Evolutionary conservation across 1,284 basidiomycete genomes (phyloP), one percentile per base, ranked within the genome.

Genomic region (Microbotryum scabiosae): DNA sequence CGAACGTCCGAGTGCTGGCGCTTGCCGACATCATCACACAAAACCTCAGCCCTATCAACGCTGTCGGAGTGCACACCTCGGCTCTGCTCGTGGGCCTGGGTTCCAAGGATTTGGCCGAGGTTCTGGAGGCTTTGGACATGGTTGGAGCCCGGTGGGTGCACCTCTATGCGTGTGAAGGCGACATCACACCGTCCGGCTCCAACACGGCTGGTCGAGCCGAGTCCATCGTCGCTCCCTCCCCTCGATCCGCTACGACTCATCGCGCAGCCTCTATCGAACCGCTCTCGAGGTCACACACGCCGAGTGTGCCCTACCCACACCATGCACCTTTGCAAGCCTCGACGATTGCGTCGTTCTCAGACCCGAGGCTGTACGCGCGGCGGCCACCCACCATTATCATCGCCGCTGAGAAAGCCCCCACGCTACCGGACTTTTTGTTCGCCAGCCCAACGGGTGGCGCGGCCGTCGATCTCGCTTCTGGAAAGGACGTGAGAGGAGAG

Each of bases 1-100:
- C 66, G 23, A 67, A 67, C 59, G 63, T 67, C 20, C 61, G 66
- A 23, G 66, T 67, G 5, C 59, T 67, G 41, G 66, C 66, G 5
- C 54, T 67, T 49, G 66, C 66, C n/a, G 63, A 67, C n/a, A 51
- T 67, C 28, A 61, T 67, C 53, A 62, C 63, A n/a, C 63, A 65
- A 47, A 63, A 65, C 55, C 61, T 67, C 3, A 57, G 56, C 4
- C 66, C 66, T 20, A 67, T 67, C 66, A 67, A 65, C 57, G 66
- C 66, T 2, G 66, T 67, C 26, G 66, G 66, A 5, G 54, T 60
- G 25, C 63, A 65, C 12, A 67, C 66, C 9, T 60, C 57, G 32
- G 66, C 63, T 3, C 41, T 67, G 1, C 51, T 67, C 21, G 61
- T 67, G 41, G 66, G 63, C 3, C 52, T 67, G 14, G 25, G 46